A percentile compares a stretch with the other conserved stretches of the same genome.
Evolutionary conservation across 371 early-diverging fungal species (phyloP).

Genomic region (Mucor plumbeus): DNA sequence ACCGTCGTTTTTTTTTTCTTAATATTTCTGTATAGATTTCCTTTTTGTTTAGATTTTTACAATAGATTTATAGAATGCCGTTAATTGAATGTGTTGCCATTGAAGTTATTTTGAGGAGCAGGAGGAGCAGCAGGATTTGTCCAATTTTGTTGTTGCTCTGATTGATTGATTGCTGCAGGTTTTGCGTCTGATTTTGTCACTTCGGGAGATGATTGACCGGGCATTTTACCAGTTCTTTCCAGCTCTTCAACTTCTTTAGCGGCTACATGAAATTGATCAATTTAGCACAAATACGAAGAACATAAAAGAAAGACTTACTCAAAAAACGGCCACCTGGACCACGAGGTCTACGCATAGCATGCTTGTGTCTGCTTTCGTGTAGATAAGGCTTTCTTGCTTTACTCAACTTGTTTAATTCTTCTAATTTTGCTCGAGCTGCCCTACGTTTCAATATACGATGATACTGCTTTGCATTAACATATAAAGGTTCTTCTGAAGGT

Average conservation of each 20-base stretch:
- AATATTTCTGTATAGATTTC: background rate
- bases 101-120: background rate
- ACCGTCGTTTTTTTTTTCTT: background rate
- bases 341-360: slow-evolving; percentile 93
- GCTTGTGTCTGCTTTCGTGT: slow-evolving; percentile 95
- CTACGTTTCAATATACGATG: slow-evolving; percentile 89
- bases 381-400: slow-evolving; percentile 78
- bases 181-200: background rate
- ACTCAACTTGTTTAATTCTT: slow-evolving; percentile 59
- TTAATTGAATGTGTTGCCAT: background rate
- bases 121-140: background rate
- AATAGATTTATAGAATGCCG: background rate
- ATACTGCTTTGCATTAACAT: slow-evolving; percentile 88
- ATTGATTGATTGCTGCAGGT: background rate
- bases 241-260: slow-evolving; percentile 61
- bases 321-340: slow-evolving; percentile 90
- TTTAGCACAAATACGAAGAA: background rate
- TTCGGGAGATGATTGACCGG: slow-evolving; percentile 18
- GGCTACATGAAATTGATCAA: slow-evolving; percentile 24
- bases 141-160: background rate
- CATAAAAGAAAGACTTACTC: slow-evolving; percentile 34
- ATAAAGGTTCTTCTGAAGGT: slow-evolving; percentile 24
- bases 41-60: too few relatives aligned
- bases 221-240: slow-evolving; percentile 41
- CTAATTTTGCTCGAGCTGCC: slow-evolving; percentile 73